Evolutionary conservation across 306 rosid species (phyloP).

Genomic region (Cicer pinnatifidum): DNA sequence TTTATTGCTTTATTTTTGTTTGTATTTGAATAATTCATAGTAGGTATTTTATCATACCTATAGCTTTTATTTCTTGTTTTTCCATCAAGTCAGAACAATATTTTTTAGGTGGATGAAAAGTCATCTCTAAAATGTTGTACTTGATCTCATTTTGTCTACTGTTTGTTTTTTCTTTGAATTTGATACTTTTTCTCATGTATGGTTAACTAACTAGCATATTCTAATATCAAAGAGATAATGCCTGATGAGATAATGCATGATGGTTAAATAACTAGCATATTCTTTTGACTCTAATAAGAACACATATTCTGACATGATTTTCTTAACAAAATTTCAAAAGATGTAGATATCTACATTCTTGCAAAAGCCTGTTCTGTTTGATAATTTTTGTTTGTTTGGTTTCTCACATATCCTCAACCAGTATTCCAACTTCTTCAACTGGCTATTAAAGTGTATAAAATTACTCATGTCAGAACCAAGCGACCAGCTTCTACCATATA

Average conservation of each 20-base stretch:
- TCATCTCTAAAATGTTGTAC: neutral
- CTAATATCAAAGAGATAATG: constrained; percentile 26
- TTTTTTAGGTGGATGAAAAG: constrained; percentile 10
- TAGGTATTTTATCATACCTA: neutral
- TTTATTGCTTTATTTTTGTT: too few relatives aligned
- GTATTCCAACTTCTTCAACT: constrained; percentile 95
- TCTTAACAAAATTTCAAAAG: constrained; percentile 33
- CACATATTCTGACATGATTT: constrained; percentile 9
- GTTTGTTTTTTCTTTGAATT: constrained; percentile 20
- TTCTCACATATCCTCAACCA: constrained; percentile 51
- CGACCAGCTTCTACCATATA: constrained; percentile 86
- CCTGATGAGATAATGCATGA: neutral
- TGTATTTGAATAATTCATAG: neutral
- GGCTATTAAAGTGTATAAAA: constrained; percentile 92
- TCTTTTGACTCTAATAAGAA: constrained; percentile 32
- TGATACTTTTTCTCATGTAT: constrained; percentile 27
- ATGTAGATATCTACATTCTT: constrained; percentile 5
- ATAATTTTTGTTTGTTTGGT: constrained; percentile 25
- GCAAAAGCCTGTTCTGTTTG: constrained; percentile 27
- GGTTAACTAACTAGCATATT: constrained; percentile 16
- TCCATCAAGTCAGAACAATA: constrained; percentile 8
- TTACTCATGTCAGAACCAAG: constrained; percentile 92
- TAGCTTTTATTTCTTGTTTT: constrained; percentile 25
- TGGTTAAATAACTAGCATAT: constrained; percentile 18
- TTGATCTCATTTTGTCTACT: neutral